A percentile compares a stretch with the other conserved stretches of the same genome.
Conservation (phyloP, 768 basidiomycete species). For the Phylloporus arenicola region DNA sequence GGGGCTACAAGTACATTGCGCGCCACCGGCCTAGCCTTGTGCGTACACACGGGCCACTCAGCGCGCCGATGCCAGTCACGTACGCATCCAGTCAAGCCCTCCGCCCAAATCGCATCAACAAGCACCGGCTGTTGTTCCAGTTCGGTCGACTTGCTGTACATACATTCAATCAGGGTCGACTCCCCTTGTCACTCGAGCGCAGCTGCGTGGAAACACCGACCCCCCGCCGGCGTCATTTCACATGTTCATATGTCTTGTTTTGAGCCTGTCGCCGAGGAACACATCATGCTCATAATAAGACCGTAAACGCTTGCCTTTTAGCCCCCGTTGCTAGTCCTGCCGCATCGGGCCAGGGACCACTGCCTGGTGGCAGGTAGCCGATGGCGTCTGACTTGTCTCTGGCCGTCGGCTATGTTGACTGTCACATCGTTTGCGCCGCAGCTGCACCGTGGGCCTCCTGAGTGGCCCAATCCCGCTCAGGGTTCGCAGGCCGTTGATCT, state of each 20-base stretch:
- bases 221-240: not conserved
- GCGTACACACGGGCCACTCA: not conserved
- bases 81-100: slow-evolving; percentile 14
- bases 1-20: not conserved
- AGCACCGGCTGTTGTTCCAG: slow-evolving; percentile 10
- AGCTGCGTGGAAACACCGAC: slow-evolving; percentile 21
- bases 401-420: slow-evolving; percentile 7
- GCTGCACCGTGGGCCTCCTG: slow-evolving; percentile 10
- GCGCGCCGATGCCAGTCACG: slow-evolving; percentile 10
- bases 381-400: slow-evolving; percentile 3
- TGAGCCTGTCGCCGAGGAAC: slow-evolving; percentile 4
- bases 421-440: slow-evolving; percentile 10
- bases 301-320: slow-evolving; percentile 3
- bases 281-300: slow-evolving; percentile 7
- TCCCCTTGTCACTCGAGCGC: slow-evolving; percentile 14
- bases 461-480: slow-evolving; percentile 10
- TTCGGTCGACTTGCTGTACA: slow-evolving; percentile 6
- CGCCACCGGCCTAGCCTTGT: not conserved
- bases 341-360: not conserved
- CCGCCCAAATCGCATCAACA: slow-evolving; percentile 25
- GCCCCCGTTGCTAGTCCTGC: not conserved
- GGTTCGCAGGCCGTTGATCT: slow-evolving; percentile 10
- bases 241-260: not conserved
- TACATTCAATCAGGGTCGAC: slow-evolving; percentile 16
- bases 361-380: not conserved